Evolutionary conservation across 2,329 filamentous ascomycete species (phyloP), one percentile per base, ranked within the genome.

Genomic region (Pseudopithomyces chartarum): DNA sequence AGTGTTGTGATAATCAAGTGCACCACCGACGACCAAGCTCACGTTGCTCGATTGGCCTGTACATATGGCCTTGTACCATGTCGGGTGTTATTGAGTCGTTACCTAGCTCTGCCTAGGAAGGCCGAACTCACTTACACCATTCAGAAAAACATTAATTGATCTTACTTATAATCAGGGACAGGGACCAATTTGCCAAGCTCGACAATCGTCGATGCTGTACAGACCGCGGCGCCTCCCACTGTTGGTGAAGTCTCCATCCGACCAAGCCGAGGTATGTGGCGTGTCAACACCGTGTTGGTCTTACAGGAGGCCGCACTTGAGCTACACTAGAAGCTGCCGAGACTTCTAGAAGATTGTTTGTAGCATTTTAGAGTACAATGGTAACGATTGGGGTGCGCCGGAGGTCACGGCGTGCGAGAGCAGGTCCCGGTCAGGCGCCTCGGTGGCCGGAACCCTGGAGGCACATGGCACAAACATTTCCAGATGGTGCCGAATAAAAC

Each of bases 311-410:
- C 23, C 34, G 36, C 38, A 34, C 10, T 12, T 39, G 1, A 29
- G n/a, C 45, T 50, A 46, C 53, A 43, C 38, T 5, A 46, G 32
- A 55, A 46, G 47, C 26, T 15, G 7, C 1, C 6, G 3, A 33
- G 47, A 15, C 26, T 55, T 51, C 53, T 33, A 55, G 53, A 55
- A 55, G 20, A 34, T 22, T 12, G 46, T 50, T 50, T 33, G 38
- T 12, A 44, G 53, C 39, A 51, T 34, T 44, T 29, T 17, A 38
- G 6, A n/a, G 34, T 15, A 39, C 11, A 20, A 20, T 10, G 45
- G 34, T 33, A 11, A 34, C 32, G 33, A 7, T 26, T 7, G 15
- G 12, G 17, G 11, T 43, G 29, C 32, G 29, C 29, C 29, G 47
- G 26, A 20, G 34, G 17, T 22, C 20, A 22, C 29, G n/a, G 11